phyloP scores from a whole-genome alignment of 306 rosid species.

The Casuarina cunninghamiana region DNA sequence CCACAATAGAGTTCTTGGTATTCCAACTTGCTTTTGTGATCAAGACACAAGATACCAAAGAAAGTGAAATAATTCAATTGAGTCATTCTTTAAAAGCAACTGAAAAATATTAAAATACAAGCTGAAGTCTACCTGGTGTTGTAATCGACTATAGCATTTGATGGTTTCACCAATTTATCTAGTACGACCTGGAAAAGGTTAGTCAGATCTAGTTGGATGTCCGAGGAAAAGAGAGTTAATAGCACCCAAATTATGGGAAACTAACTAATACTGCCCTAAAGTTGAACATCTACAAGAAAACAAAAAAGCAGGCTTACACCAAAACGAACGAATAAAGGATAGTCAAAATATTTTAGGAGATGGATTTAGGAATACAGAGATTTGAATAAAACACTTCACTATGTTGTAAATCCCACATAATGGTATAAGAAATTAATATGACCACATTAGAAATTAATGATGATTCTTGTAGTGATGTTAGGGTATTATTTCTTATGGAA shows the following conservation, averaged over 20 bases:
- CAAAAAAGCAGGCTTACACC: slow-evolving; percentile 6
- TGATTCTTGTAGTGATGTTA: background rate
- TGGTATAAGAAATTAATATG: background rate
- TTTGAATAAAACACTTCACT: slow-evolving; percentile 5
- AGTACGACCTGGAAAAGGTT: slow-evolving; percentile 65
- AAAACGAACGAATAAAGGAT: slow-evolving; percentile 3
- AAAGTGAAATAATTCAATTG: background rate
- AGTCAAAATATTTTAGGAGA: slow-evolving; percentile 3
- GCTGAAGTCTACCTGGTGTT: slow-evolving; percentile 71
- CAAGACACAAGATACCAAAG: background rate
- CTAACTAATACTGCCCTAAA: slow-evolving; percentile 9
- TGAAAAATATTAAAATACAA: background rate
- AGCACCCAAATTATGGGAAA: background rate
- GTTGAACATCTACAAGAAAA: background rate
- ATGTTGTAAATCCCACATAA: background rate
- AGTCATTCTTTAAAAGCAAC: background rate
- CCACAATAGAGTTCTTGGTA: background rate
- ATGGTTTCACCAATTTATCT: slow-evolving; percentile 91
- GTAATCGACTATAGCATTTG: slow-evolving; percentile 73
- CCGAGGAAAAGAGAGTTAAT: background rate
- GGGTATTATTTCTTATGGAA: background rate
- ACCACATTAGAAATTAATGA: background rate
- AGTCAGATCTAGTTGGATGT: slow-evolving; percentile 8
- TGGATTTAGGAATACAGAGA: background rate
- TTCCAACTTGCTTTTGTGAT: background rate